Evolutionary conservation across 805 yeast species (phyloP).

Genomic region (Millerozyma miso): DNA sequence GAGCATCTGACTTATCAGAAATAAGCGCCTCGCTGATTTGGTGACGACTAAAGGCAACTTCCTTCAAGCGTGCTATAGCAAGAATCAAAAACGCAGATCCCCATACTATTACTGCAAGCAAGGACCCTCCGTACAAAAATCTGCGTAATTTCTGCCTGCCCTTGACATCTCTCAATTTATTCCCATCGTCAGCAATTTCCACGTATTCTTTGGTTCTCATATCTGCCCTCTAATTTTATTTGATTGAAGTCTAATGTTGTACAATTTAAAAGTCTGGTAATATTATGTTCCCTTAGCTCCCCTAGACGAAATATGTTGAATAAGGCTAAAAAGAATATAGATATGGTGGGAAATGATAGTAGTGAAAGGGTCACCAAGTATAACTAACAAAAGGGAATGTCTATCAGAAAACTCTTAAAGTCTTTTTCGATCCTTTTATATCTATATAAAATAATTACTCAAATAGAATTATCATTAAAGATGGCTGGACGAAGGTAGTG

Average conservation of each 20-base stretch:
- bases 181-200: too few species aligned
- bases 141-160: neutral
- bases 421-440: too few species aligned
- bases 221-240: too few species aligned
- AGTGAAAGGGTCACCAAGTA: neutral
- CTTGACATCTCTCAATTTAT: neutral
- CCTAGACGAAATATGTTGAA: too few species aligned
- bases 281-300: too few species aligned
- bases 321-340: too few species aligned
- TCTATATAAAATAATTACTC: too few species aligned
- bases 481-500: neutral
- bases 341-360: neutral
- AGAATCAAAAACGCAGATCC: slow-evolving; percentile 31
- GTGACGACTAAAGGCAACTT: neutral
- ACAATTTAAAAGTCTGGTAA: too few species aligned
- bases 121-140: slow-evolving; percentile 9
- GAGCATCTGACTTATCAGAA: neutral
- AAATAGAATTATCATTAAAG: neutral
- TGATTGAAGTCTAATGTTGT: too few species aligned
- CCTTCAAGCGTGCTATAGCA: slow-evolving; percentile 15
- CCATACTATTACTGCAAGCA: slow-evolving; percentile 32
- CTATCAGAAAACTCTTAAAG: neutral
- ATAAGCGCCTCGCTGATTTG: neutral
- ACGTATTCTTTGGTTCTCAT: too few species aligned
- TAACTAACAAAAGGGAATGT: neutral